Percentiles rank a stretch among this genome's conserved stretches.
Evolutionary conservation across 176 grass and related monocot species (phyloP).

Genomic region (Dendrocalamus sinicus): DNA sequence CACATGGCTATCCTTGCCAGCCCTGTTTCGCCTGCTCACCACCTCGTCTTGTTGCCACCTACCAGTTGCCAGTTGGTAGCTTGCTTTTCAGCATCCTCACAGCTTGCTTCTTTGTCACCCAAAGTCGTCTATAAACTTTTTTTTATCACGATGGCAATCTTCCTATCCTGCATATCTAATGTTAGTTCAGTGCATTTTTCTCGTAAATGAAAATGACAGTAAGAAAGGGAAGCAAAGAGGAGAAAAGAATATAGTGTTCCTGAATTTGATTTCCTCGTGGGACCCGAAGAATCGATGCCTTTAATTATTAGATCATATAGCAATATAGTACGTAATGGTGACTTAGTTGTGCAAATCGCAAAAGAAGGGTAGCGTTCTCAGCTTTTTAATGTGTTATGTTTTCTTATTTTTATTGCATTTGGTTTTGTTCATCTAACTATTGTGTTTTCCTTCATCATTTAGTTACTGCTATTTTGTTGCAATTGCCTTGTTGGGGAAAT

Average conservation of each 20-base stretch:
- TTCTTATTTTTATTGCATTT: background rate
- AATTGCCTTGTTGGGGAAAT: too few relatives aligned
- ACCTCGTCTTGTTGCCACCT: background rate
- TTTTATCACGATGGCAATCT: background rate
- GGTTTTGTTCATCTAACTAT: background rate
- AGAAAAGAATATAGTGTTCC: background rate
- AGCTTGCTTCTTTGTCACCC: constrained; percentile 24
- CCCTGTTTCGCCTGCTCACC: background rate
- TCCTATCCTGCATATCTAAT: background rate
- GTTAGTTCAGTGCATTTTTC: background rate
- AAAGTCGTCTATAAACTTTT: background rate
- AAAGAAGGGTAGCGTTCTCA: constrained; percentile 10
- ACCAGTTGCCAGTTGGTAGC: background rate
- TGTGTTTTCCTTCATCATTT: background rate
- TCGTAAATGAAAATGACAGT: background rate
- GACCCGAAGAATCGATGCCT: background rate
- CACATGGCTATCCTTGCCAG: background rate
- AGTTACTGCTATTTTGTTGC: background rate
- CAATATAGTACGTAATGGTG: background rate
- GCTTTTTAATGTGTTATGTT: constrained; percentile 1
- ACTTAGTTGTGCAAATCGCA: constrained; percentile 5
- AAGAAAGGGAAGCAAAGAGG: background rate
- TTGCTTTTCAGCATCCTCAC: constrained; percentile 9
- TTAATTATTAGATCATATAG: constrained; percentile 4
- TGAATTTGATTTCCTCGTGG: background rate